phyloP scores from a whole-genome alignment of 805 yeast species.

The Ogataea populi-albae region DNA sequence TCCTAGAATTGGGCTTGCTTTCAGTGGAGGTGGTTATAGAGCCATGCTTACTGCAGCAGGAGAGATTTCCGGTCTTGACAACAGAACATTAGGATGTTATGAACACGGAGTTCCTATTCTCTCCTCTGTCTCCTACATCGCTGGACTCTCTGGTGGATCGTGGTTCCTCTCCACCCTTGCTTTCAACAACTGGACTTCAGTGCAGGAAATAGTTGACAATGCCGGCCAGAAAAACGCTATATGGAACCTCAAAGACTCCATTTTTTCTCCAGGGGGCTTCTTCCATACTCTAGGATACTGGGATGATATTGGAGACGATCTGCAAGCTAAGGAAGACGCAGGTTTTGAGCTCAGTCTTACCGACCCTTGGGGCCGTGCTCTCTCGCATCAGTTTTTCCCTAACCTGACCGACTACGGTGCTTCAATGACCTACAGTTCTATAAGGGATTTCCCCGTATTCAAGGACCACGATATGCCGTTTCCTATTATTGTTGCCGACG shows the following conservation, averaged over 20 bases:
- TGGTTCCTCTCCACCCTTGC: slow-evolving; percentile 75
- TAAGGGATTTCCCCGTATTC: slow-evolving; percentile 61
- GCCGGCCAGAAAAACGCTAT: slow-evolving; percentile 41
- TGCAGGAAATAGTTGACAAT: slow-evolving; percentile 52
- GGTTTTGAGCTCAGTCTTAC: slow-evolving; percentile 69
- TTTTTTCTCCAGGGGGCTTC: slow-evolving; percentile 63
- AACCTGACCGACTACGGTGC: slow-evolving; percentile 59
- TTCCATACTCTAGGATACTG: slow-evolving; percentile 51
- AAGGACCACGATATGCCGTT: slow-evolving; percentile 64
- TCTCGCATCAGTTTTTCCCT: slow-evolving; percentile 71
- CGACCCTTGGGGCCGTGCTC: slow-evolving; percentile 77
- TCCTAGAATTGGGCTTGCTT: slow-evolving; percentile 54
- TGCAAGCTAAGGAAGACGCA: slow-evolving; percentile 52
- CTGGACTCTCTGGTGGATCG: slow-evolving; percentile 82
- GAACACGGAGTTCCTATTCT: slow-evolving; percentile 68
- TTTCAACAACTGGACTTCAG: slow-evolving; percentile 69
- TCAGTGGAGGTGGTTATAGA: slow-evolving; percentile 88
- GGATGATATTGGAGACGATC: slow-evolving; percentile 50
- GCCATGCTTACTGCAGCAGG: slow-evolving; percentile 90
- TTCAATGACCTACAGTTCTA: slow-evolving; percentile 54
- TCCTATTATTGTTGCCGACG: slow-evolving; percentile 65
- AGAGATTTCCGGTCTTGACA: slow-evolving; percentile 72
- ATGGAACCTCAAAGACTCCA: slow-evolving; percentile 68
- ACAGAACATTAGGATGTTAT: slow-evolving; percentile 55
- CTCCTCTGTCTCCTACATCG: slow-evolving; percentile 64